These are phyloP conservation scores for Salix arbutifolia DNA, from an alignment of 345 rosid genomes.

Conservation along the genomic window DNA sequence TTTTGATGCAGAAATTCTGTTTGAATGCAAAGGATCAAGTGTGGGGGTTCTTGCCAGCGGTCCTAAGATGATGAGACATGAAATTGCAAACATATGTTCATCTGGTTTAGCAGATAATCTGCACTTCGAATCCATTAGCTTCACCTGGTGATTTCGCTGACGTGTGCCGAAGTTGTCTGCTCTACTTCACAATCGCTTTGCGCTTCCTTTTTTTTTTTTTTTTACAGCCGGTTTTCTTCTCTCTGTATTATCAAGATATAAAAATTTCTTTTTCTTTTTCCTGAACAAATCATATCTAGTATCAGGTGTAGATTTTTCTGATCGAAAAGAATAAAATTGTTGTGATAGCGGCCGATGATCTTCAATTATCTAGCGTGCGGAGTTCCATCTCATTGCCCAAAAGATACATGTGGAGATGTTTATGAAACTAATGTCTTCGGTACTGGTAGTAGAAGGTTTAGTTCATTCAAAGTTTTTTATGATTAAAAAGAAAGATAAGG, in stretches of 20 bases:
- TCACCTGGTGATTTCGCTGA: slow-evolving; percentile 52
- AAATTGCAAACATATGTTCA: slow-evolving; percentile 58
- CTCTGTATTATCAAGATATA: no score
- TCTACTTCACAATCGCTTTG: not conserved
- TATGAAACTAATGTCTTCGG: no score
- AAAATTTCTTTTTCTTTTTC: no score
- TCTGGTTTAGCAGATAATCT: slow-evolving; percentile 47
- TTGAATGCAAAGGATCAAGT: slow-evolving; percentile 42
- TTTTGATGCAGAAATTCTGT: slow-evolving; percentile 44
- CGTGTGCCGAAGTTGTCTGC: not conserved
- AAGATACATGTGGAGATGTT: no score
- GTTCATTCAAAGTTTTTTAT: no score
- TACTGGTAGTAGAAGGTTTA: no score
- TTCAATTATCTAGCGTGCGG: no score
- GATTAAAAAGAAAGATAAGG: no score
- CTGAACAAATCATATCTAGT: not conserved
- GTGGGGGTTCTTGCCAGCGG: slow-evolving; percentile 77
- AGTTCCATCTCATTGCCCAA: no score
- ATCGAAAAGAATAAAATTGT: not conserved
- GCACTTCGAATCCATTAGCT: slow-evolving; percentile 72
- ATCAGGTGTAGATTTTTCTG: not conserved
- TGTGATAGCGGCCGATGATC: no score
- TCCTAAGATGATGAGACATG: slow-evolving; percentile 64
- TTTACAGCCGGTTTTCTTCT: no score
- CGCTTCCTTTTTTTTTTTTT: no score